Evolutionary conservation across 805 yeast genomes (phyloP).

Genomic region (Lachancea sp.): DNA sequence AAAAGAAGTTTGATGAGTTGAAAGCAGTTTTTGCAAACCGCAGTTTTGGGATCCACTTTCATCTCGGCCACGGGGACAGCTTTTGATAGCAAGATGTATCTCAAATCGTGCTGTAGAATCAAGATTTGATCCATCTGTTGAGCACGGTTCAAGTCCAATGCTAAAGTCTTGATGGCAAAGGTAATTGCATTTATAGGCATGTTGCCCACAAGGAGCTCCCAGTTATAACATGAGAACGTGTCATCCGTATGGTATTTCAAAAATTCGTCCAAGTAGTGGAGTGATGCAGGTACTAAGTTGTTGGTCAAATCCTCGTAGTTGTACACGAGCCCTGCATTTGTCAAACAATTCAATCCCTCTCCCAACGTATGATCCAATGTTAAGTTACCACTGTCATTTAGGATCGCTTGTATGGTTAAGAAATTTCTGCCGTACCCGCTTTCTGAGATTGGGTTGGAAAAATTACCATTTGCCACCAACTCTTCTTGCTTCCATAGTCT

Average conservation of each 20-base stretch:
- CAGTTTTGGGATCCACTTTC: constrained; percentile 31
- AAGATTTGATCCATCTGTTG: constrained; percentile 20
- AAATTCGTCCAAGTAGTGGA: constrained; percentile 52
- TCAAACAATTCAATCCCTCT: constrained; percentile 2
- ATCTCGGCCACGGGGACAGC: constrained; percentile 29
- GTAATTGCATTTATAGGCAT: constrained; percentile 56
- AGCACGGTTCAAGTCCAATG: constrained; percentile 42
- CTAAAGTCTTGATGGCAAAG: constrained; percentile 44
- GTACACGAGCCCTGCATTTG: constrained; percentile 25
- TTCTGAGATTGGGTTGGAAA: constrained; percentile 7
- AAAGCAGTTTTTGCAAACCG: constrained; percentile 31
- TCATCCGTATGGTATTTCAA: constrained; percentile 42
- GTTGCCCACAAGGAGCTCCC: constrained; percentile 52
- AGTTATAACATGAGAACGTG: constrained; percentile 48
- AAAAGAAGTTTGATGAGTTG: constrained; percentile 30
- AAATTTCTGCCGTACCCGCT: constrained; percentile 13
- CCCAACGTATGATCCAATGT: constrained; percentile 6
- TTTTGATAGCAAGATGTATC: constrained; percentile 29
- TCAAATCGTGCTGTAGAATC: constrained; percentile 31
- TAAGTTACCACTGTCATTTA: constrained; percentile 13
- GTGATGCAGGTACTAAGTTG: constrained; percentile 49
- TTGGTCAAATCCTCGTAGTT: constrained; percentile 46
- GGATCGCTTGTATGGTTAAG: constrained; percentile 9
- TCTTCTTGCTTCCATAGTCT: constrained; percentile 6
- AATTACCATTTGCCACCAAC: background rate